Conservation (phyloP, 1,139 yeast genomes). For the Suzukiozyma palmioleophila region DNA sequence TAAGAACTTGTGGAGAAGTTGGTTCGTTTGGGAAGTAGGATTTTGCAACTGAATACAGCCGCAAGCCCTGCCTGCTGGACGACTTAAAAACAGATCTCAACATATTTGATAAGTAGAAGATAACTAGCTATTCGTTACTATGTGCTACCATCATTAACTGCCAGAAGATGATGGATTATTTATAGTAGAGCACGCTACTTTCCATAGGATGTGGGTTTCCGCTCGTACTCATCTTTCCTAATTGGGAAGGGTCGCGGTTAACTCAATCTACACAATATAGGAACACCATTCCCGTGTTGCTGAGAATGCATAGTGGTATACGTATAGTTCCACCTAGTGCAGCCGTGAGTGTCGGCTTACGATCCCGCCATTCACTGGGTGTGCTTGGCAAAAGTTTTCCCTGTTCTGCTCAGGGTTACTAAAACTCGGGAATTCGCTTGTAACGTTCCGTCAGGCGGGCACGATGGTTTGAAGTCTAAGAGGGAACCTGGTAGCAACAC, state of each 20-base stretch:
- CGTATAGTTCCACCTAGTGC: background rate
- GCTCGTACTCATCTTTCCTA: background rate
- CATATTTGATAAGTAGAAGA: background rate
- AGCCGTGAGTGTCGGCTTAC: too few species aligned
- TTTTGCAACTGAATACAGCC: constrained; percentile 10
- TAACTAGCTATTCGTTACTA: too few species aligned
- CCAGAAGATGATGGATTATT: too few species aligned
- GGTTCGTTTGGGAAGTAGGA: constrained; percentile 52
- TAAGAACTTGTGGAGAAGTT: constrained; percentile 40
- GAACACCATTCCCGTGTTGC: background rate
- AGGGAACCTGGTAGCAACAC: too few species aligned
- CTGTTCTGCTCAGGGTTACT: too few species aligned
- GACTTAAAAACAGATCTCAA: background rate
- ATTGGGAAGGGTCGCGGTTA: constrained; percentile 1
- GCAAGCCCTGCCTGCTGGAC: constrained; percentile 4
- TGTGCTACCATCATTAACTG: too few species aligned
- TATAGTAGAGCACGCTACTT: too few species aligned
- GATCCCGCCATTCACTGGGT: too few species aligned
- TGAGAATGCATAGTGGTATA: constrained; percentile 1
- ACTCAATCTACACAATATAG: background rate
- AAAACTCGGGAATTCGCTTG: too few species aligned
- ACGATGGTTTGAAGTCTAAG: too few species aligned
- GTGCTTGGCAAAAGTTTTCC: too few species aligned
- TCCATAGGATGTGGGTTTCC: constrained; percentile 3
- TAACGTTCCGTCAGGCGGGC: too few species aligned